A percentile compares a stretch with the other conserved stretches of the same genome.
These are phyloP conservation scores for Serpula lacrymans DNA, from an alignment of 768 basidiomycete genomes.

Conservation along the genomic window DNA sequence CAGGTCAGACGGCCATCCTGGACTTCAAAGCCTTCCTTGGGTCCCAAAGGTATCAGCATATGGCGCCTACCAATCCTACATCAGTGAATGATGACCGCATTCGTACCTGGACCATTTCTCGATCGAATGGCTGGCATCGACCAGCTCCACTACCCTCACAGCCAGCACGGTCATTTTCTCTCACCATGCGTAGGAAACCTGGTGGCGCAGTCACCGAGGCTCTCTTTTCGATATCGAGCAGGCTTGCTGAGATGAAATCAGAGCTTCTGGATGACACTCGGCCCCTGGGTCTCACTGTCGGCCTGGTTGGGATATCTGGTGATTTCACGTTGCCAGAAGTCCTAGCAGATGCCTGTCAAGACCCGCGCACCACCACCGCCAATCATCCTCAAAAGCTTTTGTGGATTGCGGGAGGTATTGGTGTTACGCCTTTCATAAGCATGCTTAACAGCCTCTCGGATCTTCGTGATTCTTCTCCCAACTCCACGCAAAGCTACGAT, in stretches of 20 bases:
- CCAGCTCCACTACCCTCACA: too few relatives aligned
- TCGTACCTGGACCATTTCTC: constrained; percentile 63
- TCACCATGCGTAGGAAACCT: constrained; percentile 58
- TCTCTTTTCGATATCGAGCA: constrained; percentile 46
- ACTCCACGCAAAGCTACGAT: constrained; percentile 24
- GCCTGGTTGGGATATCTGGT: constrained; percentile 51
- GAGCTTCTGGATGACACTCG: constrained; percentile 40
- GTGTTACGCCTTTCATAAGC: constrained; percentile 61
- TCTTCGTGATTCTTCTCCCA: background rate
- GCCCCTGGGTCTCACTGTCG: constrained; percentile 36
- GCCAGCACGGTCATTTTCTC: constrained; percentile 23
- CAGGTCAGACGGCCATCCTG: constrained; percentile 55
- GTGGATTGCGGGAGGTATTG: constrained; percentile 65
- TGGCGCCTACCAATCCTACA: constrained; percentile 46
- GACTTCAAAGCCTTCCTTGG: constrained; percentile 54
- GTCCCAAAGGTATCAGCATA: constrained; percentile 46
- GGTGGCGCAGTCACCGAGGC: constrained; percentile 54
- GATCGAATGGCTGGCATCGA: constrained; percentile 18
- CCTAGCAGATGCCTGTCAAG: background rate
- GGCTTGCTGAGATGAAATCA: constrained; percentile 35
- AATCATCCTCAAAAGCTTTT: constrained; percentile 28
- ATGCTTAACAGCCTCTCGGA: constrained; percentile 37
- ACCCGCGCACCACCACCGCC: background rate
- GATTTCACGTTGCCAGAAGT: constrained; percentile 39
- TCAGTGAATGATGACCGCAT: constrained; percentile 63